Percentiles rank a stretch among this genome's conserved stretches.
Evolutionary conservation across 345 rosid genomes (phyloP).

Genomic region (Triadica sebifera): DNA sequence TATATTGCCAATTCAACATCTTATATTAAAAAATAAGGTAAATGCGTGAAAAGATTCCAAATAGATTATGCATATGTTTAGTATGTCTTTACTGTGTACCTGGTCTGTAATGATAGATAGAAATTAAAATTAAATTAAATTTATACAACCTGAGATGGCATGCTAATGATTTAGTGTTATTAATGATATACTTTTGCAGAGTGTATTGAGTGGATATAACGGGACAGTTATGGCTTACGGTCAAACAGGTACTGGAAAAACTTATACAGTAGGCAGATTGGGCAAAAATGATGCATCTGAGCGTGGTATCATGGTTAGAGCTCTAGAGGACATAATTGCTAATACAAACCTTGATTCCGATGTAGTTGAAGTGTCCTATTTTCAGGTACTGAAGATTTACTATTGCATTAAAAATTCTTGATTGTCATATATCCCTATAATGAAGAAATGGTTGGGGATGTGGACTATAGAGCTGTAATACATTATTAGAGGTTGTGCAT

Average conservation of each 20-base stretch:
- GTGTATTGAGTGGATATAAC: conserved; percentile 87
- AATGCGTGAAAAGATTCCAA: background rate
- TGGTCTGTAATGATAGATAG: background rate
- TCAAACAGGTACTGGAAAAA: conserved; percentile 94
- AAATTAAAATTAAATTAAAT: background rate
- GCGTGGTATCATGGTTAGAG: conserved; percentile 94
- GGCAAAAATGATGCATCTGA: conserved; percentile 83
- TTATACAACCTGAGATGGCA: conserved; percentile 10
- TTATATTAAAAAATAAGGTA: background rate
- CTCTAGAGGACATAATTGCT: conserved; percentile 71
- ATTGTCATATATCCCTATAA: background rate
- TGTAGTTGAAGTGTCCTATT: conserved; percentile 72
- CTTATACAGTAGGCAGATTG: conserved; percentile 78
- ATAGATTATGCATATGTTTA: background rate
- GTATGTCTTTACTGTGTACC: background rate
- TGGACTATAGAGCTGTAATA: too few relatives aligned
- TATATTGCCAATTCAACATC: background rate
- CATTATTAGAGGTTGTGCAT: background rate
- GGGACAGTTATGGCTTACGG: conserved; percentile 98
- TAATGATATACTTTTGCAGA: conserved; percentile 47
- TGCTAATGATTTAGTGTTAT: conserved; percentile 14
- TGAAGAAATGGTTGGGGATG: background rate
- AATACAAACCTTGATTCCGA: conserved; percentile 48
- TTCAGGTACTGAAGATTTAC: conserved; percentile 57
- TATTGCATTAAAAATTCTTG: background rate